These are phyloP conservation scores for Volvariella surrecta DNA, from an alignment of 1,284 basidiomycete species.

Conservation along the genomic window DNA sequence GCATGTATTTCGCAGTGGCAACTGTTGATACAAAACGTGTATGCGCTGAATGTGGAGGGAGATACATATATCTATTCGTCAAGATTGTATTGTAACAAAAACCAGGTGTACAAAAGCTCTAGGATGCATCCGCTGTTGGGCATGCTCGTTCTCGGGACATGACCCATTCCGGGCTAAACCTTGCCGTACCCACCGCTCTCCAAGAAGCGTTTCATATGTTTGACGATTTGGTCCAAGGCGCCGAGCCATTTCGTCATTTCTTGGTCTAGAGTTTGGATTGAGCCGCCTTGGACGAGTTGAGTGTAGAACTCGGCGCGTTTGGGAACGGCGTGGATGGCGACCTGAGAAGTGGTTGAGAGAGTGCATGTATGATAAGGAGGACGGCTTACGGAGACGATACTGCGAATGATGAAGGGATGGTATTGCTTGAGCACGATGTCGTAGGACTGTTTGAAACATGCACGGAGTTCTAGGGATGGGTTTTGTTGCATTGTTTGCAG, in stretches of 20 bases:
- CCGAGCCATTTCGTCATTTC: conserved; percentile 78
- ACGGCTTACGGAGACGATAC: conserved; percentile 37
- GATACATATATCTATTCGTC: no score
- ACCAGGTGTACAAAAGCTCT: no score
- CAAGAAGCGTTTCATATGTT: conserved; percentile 60
- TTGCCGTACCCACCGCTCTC: conserved; percentile 58
- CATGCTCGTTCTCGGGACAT: no score
- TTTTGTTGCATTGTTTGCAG: conserved; percentile 73
- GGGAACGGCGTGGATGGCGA: conserved; percentile 92
- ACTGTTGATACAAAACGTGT: no score
- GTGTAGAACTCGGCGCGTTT: conserved; percentile 81
- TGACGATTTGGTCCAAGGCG: conserved; percentile 68
- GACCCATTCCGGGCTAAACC: conserved; percentile 30
- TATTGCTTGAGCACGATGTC: conserved; percentile 77
- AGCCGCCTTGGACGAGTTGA: conserved; percentile 79
- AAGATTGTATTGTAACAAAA: no score
- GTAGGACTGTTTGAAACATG: conserved; percentile 85
- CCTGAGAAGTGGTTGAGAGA: conserved; percentile 31
- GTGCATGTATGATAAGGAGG: conserved; percentile 4
- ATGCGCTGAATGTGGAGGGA: no score
- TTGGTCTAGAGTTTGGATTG: conserved; percentile 61
- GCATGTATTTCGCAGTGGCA: no score
- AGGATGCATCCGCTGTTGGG: no score
- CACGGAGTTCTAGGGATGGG: conserved; percentile 62
- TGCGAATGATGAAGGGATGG: conserved; percentile 80